Evolutionary conservation across 345 rosid species (phyloP).

Genomic region (Brassica napus): DNA sequence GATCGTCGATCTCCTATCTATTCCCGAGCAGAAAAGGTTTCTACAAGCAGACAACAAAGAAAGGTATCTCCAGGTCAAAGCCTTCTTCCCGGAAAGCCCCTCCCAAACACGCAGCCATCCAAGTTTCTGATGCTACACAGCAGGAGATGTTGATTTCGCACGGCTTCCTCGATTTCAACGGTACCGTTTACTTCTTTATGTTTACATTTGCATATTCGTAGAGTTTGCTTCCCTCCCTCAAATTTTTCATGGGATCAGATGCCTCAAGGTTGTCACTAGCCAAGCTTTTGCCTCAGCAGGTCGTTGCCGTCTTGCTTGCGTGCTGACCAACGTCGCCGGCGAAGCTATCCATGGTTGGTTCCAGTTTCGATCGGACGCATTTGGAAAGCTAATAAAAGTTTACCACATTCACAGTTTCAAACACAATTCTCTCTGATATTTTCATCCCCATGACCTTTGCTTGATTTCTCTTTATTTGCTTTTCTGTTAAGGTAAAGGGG

Average conservation of each 20-base stretch:
- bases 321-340: too few species aligned
- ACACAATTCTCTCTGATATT: too few species aligned
- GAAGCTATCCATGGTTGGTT: too few species aligned
- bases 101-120: slow-evolving; percentile 44
- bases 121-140: slow-evolving; percentile 49
- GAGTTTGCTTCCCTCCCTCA: not conserved
- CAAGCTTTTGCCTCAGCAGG: not conserved
- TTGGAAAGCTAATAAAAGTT: too few species aligned
- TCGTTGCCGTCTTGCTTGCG: not conserved
- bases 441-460: too few species aligned
- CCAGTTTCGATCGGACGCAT: too few species aligned
- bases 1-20: too few species aligned
- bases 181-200: not conserved
- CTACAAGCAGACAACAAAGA: too few species aligned
- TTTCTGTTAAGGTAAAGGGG: not conserved
- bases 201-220: not conserved
- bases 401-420: too few species aligned
- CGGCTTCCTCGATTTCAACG: slow-evolving; percentile 46
- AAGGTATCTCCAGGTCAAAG: too few species aligned
- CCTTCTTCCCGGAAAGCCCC: not conserved
- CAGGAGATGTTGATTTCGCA: slow-evolving; percentile 51
- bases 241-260: not conserved
- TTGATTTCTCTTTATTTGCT: too few species aligned
- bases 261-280: not conserved
- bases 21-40: too few species aligned